Base-by-base conservation (phyloP, 441 rosid genomes). In the Breynia disticha region DNA sequence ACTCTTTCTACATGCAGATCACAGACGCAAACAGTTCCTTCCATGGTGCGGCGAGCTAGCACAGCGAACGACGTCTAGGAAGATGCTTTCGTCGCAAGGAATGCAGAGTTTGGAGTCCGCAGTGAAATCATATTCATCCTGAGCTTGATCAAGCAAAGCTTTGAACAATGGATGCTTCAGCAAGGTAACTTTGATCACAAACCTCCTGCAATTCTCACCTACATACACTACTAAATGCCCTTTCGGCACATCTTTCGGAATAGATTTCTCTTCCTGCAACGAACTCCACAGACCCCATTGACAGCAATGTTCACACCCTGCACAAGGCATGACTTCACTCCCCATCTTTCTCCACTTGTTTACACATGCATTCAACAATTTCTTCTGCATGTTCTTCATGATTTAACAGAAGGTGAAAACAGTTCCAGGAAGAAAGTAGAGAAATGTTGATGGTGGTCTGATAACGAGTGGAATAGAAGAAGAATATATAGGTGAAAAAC, bases 171-270 rank as follows among this genome's bases (percentile, higher is more conserved):
- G 95, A 59, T 93, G 85, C 37, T 75, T 62, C 63, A 93, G 95
- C 51, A 88, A 67, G 59, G 59, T 69, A 50, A 80, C 62, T 56
- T 81, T 82, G 68, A 88, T 86, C 53, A 88, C 91, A 63, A 74
- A 84, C 64, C 95, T 72, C 75, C 60, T 84, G 65, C 48, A 62
- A 17, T 79, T 67, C 21, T 93, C 86, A 1, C 98, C 97, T 8
- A 86, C 95, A 48, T 93, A 93, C 4, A 93, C 95, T 41, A 73
- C 95, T 16, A 88, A 67, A 64, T 88, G 97, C 50, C 97, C 95
- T 57, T 82, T 91, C 12, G 98, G 95, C 1, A 91, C 94, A 65
- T 91, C 98, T 59, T 59, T 72, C 22, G 98, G 98, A 49, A 85
- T 83, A 35, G 65, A 66, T 54, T 60, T 63, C 32, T 65, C 77